phyloP scores from a whole-genome alignment of 331 rosid species.

The Stylosanthes scabra region DNA sequence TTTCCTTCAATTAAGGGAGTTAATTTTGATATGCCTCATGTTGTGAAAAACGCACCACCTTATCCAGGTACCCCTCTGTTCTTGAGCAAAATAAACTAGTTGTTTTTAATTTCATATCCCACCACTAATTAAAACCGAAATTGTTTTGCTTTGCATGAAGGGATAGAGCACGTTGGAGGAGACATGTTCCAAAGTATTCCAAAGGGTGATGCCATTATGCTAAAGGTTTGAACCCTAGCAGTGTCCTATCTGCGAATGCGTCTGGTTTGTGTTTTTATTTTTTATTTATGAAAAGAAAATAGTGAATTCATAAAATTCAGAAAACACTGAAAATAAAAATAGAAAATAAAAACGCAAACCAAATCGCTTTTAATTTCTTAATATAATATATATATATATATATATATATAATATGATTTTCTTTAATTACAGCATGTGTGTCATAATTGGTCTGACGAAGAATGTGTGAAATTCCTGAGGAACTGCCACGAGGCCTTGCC shows the following conservation, averaged over 20 bases:
- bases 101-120: neutral
- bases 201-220: conserved; percentile 31
- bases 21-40: neutral
- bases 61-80: neutral
- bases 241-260: too few relatives aligned
- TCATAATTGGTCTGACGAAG: conserved; percentile 33
- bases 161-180: conserved; percentile 32
- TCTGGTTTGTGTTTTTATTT: neutral
- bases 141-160: neutral
- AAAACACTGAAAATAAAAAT: too few relatives aligned
- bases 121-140: neutral
- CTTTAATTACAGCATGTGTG: neutral
- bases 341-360: too few relatives aligned
- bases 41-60: neutral
- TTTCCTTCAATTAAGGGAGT: conserved; percentile 11
- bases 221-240: conserved; percentile 21
- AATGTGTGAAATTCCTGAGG: conserved; percentile 15
- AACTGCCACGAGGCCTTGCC: conserved; percentile 30
- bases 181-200: conserved; percentile 33
- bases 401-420: too few relatives aligned
- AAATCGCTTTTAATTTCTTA: too few relatives aligned
- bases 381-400: too few relatives aligned
- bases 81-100: too few relatives aligned
- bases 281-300: too few relatives aligned
- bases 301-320: too few relatives aligned